Evolutionary conservation across 2,329 filamentous ascomycete species (phyloP).

Genomic region (Fusarium sp.): DNA sequence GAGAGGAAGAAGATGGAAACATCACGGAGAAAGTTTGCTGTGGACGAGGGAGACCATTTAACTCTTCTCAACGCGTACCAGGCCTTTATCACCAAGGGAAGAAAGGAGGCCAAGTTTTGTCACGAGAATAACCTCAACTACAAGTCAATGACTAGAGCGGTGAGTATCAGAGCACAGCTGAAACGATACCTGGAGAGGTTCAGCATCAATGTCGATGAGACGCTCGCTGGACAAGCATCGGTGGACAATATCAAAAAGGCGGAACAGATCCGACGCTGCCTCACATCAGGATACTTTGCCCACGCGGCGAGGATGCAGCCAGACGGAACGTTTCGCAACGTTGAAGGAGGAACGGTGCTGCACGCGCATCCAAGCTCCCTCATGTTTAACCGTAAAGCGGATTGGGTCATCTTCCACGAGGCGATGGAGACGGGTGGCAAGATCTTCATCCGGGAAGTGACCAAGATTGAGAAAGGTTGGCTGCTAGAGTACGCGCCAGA

Average conservation of each 20-base stretch:
- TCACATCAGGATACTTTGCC: conserved; percentile 91
- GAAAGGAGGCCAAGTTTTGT: conserved; percentile 88
- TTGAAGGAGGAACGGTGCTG: conserved; percentile 81
- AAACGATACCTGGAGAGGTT: conserved; percentile 90
- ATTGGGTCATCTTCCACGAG: conserved; percentile 97
- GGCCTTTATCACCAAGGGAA: conserved; percentile 84
- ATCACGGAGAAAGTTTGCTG: conserved; percentile 84
- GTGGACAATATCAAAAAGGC: conserved; percentile 57
- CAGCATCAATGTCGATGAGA: conserved; percentile 77
- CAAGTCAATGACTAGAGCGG: conserved; percentile 83
- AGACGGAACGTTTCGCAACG: conserved; percentile 88
- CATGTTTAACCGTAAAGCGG: conserved; percentile 96
- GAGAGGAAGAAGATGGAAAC: conserved; percentile 82
- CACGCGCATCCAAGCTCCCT: conserved; percentile 92
- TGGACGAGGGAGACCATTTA: conserved; percentile 92
- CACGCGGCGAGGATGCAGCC: conserved; percentile 94
- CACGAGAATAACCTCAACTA: conserved; percentile 89
- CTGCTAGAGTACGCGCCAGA: conserved; percentile 87
- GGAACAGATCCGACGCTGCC: conserved; percentile 84
- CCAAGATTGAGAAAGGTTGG: conserved; percentile 95
- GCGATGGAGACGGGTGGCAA: conserved; percentile 90
- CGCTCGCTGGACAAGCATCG: conserved; percentile 55
- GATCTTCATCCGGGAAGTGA: conserved; percentile 90
- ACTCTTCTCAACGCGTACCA: conserved; percentile 95
- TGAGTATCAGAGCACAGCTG: conserved; percentile 88